A percentile compares a stretch with the other conserved stretches of the same genome.
These are phyloP conservation scores for Colletotrichum phormii DNA, from an alignment of 2,329 filamentous ascomycete species.

Conservation along the genomic window DNA sequence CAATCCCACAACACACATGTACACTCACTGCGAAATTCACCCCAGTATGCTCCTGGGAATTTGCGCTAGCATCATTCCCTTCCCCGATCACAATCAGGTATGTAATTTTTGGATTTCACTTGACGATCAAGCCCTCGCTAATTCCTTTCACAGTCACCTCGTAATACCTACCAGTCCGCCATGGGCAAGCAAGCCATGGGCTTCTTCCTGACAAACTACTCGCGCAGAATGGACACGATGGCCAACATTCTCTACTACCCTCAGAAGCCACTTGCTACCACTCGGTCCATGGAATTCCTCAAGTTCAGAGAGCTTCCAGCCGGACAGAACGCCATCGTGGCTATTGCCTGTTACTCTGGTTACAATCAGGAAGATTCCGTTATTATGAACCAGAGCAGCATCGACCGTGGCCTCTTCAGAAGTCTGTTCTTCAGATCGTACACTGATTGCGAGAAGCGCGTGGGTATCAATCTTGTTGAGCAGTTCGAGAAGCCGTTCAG, in stretches of 20 bases:
- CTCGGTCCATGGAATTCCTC: constrained; percentile 97
- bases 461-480: constrained; percentile 93
- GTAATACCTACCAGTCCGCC: constrained; percentile 99
- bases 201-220: constrained; percentile 97
- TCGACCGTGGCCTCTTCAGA: constrained; percentile 96
- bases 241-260: constrained; percentile 99
- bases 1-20: constrained; percentile 88
- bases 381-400: constrained; percentile 99
- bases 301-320: constrained; percentile 98
- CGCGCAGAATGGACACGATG: constrained; percentile 99
- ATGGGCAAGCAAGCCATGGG: constrained; percentile 99
- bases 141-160: constrained; percentile 75
- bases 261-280: constrained; percentile 96
- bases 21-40: constrained; percentile 99
- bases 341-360: constrained; percentile 95
- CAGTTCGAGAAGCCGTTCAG: constrained; percentile 95
- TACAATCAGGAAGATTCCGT: constrained; percentile 99
- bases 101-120: constrained; percentile 40
- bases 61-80: constrained; percentile 98
- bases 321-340: constrained; percentile 97
- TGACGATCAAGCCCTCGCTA: constrained; percentile 42
- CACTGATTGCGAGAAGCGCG: constrained; percentile 95
- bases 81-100: constrained; percentile 97
- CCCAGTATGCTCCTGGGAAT: constrained; percentile 99
- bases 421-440: constrained; percentile 98